Evolutionary conservation across 2,329 filamentous ascomycete genomes (phyloP).

Genomic region (Pezicula neosporulosa): DNA sequence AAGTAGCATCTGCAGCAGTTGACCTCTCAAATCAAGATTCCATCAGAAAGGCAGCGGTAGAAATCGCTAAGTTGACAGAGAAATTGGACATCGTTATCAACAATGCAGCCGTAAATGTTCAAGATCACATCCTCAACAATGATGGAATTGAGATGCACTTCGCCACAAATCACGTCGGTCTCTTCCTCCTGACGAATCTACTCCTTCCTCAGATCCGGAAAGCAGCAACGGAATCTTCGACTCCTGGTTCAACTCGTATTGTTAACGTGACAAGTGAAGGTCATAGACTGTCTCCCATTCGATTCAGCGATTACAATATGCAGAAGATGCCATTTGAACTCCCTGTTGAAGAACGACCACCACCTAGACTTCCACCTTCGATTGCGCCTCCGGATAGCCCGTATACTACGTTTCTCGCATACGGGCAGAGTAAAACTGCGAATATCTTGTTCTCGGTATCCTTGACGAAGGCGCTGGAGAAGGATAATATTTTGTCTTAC

Average conservation of each 20-base stretch:
- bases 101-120: constrained; percentile 34
- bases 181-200: constrained; percentile 25
- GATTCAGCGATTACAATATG: constrained; percentile 35
- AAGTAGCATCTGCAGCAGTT: not conserved
- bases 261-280: constrained; percentile 36
- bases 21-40: constrained; percentile 37
- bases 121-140: constrained; percentile 19
- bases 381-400: constrained; percentile 6
- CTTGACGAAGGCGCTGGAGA: not conserved
- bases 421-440: constrained; percentile 37
- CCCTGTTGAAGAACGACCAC: constrained; percentile 11
- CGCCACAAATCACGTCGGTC: constrained; percentile 21
- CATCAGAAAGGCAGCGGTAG: constrained; percentile 35
- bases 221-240: too few relatives aligned
- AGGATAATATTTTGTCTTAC: not conserved
- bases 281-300: constrained; percentile 31
- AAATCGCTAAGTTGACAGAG: constrained; percentile 31
- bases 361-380: not conserved
- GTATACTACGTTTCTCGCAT: constrained; percentile 29
- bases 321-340: constrained; percentile 5
- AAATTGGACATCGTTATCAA: constrained; percentile 38
- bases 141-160: constrained; percentile 35
- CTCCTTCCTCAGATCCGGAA: constrained; percentile 13
- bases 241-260: constrained; percentile 18
- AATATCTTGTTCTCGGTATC: constrained; percentile 31